A percentile compares a stretch with the other conserved stretches of the same genome.
phyloP scores from a whole-genome alignment of 2,329 filamentous ascomycete genomes.

The Sporothrix humicola region DNA sequence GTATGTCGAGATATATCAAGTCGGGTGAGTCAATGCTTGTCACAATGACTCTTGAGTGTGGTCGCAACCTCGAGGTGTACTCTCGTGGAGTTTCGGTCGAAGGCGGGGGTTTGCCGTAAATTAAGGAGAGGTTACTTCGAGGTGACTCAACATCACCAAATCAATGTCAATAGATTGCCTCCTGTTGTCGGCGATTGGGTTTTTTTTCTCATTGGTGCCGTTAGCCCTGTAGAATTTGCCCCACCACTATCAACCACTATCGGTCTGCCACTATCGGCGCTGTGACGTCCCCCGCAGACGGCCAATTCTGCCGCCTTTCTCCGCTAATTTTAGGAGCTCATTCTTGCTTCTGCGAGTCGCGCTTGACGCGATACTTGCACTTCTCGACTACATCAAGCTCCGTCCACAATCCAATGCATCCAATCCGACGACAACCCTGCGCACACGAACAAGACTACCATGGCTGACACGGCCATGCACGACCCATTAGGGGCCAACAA shows the following conservation, averaged over 20 bases:
- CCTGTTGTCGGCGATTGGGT: constrained; percentile 16
- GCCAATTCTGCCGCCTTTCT: constrained; percentile 41
- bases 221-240: constrained; percentile 8
- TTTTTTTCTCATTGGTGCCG: constrained; percentile 25
- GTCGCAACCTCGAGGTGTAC: not conserved
- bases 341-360: not conserved
- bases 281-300: not conserved
- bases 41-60: not conserved
- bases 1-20: not conserved
- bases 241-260: constrained; percentile 4
- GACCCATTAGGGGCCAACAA: not conserved
- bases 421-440: not conserved
- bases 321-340: constrained; percentile 40
- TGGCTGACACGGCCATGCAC: not conserved
- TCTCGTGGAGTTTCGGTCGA: not conserved
- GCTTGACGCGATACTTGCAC: not conserved
- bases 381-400: too few relatives aligned
- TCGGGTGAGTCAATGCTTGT: not conserved
- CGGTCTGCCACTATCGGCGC: constrained; percentile 8
- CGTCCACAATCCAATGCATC: too few relatives aligned
- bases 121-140: too few relatives aligned
- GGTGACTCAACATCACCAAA: constrained; percentile 25
- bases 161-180: constrained; percentile 17
- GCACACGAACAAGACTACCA: not conserved
- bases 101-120: not conserved